Percentiles rank a stretch among this genome's conserved stretches.
Conservation (phyloP, 2,329 filamentous ascomycete species). For the Verticillium alfalfae region DNA sequence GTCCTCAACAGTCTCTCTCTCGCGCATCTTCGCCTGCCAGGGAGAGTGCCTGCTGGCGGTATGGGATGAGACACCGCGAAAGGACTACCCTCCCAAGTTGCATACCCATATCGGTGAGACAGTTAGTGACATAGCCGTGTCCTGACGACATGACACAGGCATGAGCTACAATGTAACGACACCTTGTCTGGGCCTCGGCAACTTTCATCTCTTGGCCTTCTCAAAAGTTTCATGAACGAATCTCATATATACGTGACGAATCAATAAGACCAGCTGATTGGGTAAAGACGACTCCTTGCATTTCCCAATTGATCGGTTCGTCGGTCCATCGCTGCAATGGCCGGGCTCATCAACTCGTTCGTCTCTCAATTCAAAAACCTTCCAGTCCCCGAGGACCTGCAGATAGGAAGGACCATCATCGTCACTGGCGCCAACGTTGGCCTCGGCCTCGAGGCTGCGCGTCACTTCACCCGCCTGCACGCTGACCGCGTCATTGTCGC, state of each 20-base stretch:
- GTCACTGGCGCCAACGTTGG: constrained; percentile 38
- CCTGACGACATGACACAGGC: neutral
- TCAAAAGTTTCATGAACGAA: too few relatives aligned
- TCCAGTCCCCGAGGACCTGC: constrained; percentile 24
- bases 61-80: neutral
- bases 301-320: neutral
- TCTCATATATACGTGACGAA: too few relatives aligned
- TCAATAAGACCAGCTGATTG: too few relatives aligned
- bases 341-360: constrained; percentile 3
- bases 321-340: neutral
- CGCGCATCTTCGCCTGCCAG: neutral
- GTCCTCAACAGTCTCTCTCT: neutral
- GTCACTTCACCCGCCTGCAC: constrained; percentile 31
- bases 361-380: constrained; percentile 17
- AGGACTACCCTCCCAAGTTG: neutral
- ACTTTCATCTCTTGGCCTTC: too few relatives aligned
- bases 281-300: neutral
- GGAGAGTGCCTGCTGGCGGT: neutral
- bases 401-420: constrained; percentile 27
- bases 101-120: neutral
- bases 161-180: neutral
- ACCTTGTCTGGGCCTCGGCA: neutral
- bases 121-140: neutral
- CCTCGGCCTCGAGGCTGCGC: constrained; percentile 34
- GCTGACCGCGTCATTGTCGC: constrained; percentile 36